Base-by-base conservation (phyloP, 768 basidiomycete genomes). In the Lactarius tabidus region DNA sequence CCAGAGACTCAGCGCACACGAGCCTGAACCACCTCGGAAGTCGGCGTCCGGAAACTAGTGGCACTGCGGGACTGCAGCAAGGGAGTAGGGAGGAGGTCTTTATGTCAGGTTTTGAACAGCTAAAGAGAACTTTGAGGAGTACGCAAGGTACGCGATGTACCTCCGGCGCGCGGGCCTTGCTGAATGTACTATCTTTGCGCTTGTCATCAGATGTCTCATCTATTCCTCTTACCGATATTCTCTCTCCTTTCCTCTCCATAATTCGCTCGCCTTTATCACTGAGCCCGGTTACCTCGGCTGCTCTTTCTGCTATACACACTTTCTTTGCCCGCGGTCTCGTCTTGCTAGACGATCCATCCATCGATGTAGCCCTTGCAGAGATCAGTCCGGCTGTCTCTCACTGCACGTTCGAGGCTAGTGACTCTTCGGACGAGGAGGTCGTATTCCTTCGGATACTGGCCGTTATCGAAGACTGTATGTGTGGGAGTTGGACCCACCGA, bases 351-450 rank as follows among this genome's bases (percentile, higher is more conserved):
- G 84, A 89, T 51, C 67, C 80, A 57, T 78, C 80, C 41, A 76
- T 95, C 66, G 82, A 88, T 68, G 73, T 78, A 59, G 89, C 90
- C 6, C 82, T 98, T 59, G 80, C 86, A 20, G 91, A 93, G 67
- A 82, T 97, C 64, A 95, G 95, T 74, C 89, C 84, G 65, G 88
- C 96, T 0, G 85, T 95, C 15, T 93, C 96, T 6, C 93, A 93
- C 72, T 98, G 96, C 82, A 95, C 96, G 77, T 99, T 99, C 72
- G 96, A 98, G 77, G 92, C 93, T 5, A 96, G 92, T 72, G 95
- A 98, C 73, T 93, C 93, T 2, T 93, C 95, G 20, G 91, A 93
- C 6, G 97, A 99, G 76, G 97, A 99, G 75, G 91, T 97, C 8
- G 95, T 98, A 10, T 80, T 98, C 8, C 82, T 96, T 68, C 91